Percentiles rank a stretch among this genome's conserved stretches.
phyloP scores from a whole-genome alignment of 2,329 filamentous ascomycete species.

The Cyphellophora europaea region DNA sequence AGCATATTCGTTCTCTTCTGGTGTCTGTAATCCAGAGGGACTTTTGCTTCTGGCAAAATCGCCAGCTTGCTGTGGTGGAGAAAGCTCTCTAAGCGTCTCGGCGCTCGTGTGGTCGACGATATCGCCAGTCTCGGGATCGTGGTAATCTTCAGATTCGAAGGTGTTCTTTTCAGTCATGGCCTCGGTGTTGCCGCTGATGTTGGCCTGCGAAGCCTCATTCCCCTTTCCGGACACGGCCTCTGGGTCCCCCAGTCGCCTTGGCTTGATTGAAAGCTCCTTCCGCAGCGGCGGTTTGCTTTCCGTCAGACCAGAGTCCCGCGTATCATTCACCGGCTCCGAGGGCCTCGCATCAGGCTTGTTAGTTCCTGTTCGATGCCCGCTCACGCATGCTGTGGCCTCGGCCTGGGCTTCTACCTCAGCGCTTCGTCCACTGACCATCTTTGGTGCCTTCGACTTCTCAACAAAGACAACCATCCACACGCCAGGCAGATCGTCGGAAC shows the following conservation, averaged over 20 bases:
- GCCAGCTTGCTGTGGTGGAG: too few species aligned
- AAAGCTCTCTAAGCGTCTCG: too few species aligned
- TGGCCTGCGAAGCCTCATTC: neutral
- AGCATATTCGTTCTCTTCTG: too few species aligned
- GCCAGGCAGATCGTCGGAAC: slow-evolving; percentile 31
- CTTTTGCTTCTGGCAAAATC: too few species aligned
- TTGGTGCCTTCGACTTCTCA: slow-evolving; percentile 21
- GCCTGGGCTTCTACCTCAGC: neutral
- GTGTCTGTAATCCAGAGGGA: too few species aligned
- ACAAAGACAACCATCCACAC: slow-evolving; percentile 41
- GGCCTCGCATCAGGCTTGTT: neutral
- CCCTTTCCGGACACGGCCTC: neutral
- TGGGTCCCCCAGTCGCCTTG: slow-evolving; percentile 3
- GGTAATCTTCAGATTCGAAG: too few species aligned
- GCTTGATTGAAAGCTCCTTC: slow-evolving; percentile 4
- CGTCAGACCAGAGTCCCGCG: neutral
- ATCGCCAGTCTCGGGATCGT: too few species aligned
- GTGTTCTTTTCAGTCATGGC: too few species aligned
- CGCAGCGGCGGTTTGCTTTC: neutral
- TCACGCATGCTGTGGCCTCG: neutral
- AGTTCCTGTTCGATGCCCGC: neutral
- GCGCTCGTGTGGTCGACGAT: too few species aligned
- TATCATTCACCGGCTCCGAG: slow-evolving; percentile 1
- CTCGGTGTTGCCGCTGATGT: too few species aligned
- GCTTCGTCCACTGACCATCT: neutral